phyloP scores from a whole-genome alignment of 352 stramenopile species.

The Globisporangium camurandrum region DNA sequence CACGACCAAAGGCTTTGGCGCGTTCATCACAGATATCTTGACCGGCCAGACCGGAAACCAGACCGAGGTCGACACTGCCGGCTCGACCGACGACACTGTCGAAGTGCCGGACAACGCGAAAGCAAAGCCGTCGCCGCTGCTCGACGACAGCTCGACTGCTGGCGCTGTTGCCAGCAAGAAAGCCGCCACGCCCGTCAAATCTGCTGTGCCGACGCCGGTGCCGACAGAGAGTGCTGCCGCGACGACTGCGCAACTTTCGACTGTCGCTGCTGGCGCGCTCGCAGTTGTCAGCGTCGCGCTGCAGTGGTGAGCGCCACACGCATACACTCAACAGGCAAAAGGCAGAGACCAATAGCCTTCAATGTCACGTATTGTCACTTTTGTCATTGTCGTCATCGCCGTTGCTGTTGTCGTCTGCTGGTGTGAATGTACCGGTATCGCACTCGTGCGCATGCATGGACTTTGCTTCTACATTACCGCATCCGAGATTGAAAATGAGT shows the following conservation, averaged over 20 bases:
- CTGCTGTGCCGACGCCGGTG: slow-evolving; percentile 1
- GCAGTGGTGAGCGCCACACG: slow-evolving; percentile 4
- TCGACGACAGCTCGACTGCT: slow-evolving; percentile 3
- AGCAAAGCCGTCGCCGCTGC: slow-evolving; percentile 7
- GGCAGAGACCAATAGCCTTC: too few species aligned
- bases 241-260: slow-evolving; percentile 2
- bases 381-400: too few species aligned
- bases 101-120: slow-evolving; percentile 6
- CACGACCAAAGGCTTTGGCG: slow-evolving; percentile 27
- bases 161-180: slow-evolving; percentile 1
- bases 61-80: too few species aligned
- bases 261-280: background rate
- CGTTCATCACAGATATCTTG: slow-evolving; percentile 39
- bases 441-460: too few species aligned
- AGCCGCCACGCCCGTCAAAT: slow-evolving; percentile 1
- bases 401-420: too few species aligned
- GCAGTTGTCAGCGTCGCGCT: slow-evolving; percentile 5
- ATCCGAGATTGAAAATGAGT: too few species aligned
- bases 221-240: slow-evolving; percentile 5
- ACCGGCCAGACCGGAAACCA: slow-evolving; percentile 56
- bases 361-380: too few species aligned
- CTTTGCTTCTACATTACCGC: too few species aligned
- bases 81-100: slow-evolving; percentile 12
- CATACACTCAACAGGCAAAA: too few species aligned
- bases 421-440: too few species aligned